Evolutionary conservation across 1,139 yeast genomes (phyloP).

Genomic region (Suhomyces yuchorum): DNA sequence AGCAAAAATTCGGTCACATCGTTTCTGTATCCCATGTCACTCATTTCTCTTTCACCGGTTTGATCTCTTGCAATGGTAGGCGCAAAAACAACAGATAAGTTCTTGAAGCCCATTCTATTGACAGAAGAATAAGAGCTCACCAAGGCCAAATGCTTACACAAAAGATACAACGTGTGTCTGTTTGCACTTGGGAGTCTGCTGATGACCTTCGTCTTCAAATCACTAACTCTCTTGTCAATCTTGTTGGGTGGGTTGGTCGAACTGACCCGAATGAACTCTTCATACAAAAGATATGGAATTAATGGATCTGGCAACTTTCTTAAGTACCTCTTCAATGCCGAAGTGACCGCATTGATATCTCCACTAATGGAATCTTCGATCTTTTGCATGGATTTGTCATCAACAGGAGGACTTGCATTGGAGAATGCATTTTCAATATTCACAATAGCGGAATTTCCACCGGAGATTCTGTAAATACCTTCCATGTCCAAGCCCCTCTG

Average conservation of each 20-base stretch:
- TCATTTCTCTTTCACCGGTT: slow-evolving; percentile 80
- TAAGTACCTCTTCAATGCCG: slow-evolving; percentile 83
- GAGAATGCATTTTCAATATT: slow-evolving; percentile 53
- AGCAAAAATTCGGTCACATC: slow-evolving; percentile 78
- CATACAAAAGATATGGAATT: slow-evolving; percentile 70
- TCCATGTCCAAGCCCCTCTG: slow-evolving; percentile 69
- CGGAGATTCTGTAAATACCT: slow-evolving; percentile 90
- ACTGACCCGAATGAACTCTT: slow-evolving; percentile 55
- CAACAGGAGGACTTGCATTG: slow-evolving; percentile 28
- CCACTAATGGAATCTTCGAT: slow-evolving; percentile 53
- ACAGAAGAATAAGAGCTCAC: slow-evolving; percentile 49
- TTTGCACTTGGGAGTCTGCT: slow-evolving; percentile 68
- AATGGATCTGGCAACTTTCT: slow-evolving; percentile 85
- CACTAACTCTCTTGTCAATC: slow-evolving; percentile 36
- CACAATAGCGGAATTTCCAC: slow-evolving; percentile 77
- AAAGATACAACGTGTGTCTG: slow-evolving; percentile 51
- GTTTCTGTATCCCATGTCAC: slow-evolving; percentile 83
- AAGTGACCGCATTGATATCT: slow-evolving; percentile 85
- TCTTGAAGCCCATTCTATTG: slow-evolving; percentile 79
- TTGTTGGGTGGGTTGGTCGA: slow-evolving; percentile 36
- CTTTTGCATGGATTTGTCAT: slow-evolving; percentile 41
- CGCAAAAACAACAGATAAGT: slow-evolving; percentile 91
- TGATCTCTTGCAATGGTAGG: slow-evolving; percentile 87
- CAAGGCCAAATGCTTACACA: slow-evolving; percentile 66
- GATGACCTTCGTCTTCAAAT: slow-evolving; percentile 28